Evolutionary conservation across 495 filamentous ascomycete species (phyloP), one percentile per base, ranked within the genome.

Genomic region (Trichoderma virens): DNA sequence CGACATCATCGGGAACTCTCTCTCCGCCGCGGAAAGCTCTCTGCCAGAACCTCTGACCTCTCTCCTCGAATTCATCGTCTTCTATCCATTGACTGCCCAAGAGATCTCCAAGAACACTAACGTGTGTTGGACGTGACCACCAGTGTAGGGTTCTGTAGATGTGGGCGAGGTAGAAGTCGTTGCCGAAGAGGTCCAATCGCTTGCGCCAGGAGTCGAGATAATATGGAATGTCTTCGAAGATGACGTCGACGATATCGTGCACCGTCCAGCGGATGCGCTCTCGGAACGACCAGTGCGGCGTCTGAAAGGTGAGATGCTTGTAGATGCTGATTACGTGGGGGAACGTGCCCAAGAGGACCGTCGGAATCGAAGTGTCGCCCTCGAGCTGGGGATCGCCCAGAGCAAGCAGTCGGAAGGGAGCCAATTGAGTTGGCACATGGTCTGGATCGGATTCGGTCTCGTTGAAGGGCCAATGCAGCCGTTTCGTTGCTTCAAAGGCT

Each of bases 81-180:
- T 81, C 82, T 35, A 98, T 87, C 95, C 95, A 98, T 70, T 98
- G 94, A 69, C 92, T 96, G n/a, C 94, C 95, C 8, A 98, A 77
- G 62, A 98, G 77, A 70, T 98, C 94, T 4, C 94, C 94, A 3
- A 98, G 80, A 1, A 97, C 92, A 0, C 88, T 86, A 30, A 93
- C 88, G 75, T 98, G 95, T 0, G 90, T 96, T 28, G 94, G 94
- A 27, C 80, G 73, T 5, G 86, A 83, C 86, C 87, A 92, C 86
- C 90, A 93, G 66, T 83, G 82, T 20, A 96, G 71, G 0, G 87
- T 90, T n/a, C 90, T 85, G 78, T 94, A 97, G 59, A 97, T 89
- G 72, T 97, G 94, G 11, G 90, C 89, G 8, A 98, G 85, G 74
- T 97, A 98, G 67, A 85, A 92, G 74, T 98, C 94, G 75, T 98